A percentile compares a stretch with the other conserved stretches of the same genome.
phyloP scores from a whole-genome alignment of 768 basidiomycete species.

The Butyriboletus loyo region DNA sequence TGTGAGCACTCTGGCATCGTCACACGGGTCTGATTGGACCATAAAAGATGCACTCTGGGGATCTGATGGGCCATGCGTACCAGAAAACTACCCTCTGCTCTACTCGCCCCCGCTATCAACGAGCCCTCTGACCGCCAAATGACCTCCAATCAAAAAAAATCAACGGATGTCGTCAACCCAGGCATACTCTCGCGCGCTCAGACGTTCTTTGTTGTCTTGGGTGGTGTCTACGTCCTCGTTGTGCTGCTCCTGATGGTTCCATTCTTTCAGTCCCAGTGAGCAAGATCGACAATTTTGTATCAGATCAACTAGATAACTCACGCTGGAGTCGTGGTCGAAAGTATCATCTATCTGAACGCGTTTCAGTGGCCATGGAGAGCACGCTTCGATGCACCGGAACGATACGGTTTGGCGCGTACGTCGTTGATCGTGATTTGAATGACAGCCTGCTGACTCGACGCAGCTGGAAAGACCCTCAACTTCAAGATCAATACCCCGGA shows the following conservation, averaged over 20 bases:
- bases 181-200: slow-evolving; percentile 29
- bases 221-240: slow-evolving; percentile 50
- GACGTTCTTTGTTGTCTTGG: slow-evolving; percentile 38
- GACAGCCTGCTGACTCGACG: background rate
- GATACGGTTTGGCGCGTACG: slow-evolving; percentile 79
- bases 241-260: slow-evolving; percentile 58
- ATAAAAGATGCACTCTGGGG: background rate
- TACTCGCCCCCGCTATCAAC: background rate
- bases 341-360: slow-evolving; percentile 63
- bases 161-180: background rate
- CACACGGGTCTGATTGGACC: background rate
- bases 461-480: slow-evolving; percentile 78
- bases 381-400: slow-evolving; percentile 66
- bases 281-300: slow-evolving; percentile 12
- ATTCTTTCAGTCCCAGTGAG: slow-evolving; percentile 68
- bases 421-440: slow-evolving; percentile 1
- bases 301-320: slow-evolving; percentile 15
- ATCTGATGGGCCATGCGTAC: slow-evolving; percentile 10
- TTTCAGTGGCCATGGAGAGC: slow-evolving; percentile 61
- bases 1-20: slow-evolving; percentile 8
- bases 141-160: slow-evolving; percentile 1
- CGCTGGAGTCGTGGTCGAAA: slow-evolving; percentile 27
- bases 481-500: slow-evolving; percentile 70
- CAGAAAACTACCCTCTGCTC: slow-evolving; percentile 6
- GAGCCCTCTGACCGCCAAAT: background rate